Evolutionary conservation across 2,329 filamentous ascomycete species (phyloP).

Genomic region (Fusarium azukiicola): DNA sequence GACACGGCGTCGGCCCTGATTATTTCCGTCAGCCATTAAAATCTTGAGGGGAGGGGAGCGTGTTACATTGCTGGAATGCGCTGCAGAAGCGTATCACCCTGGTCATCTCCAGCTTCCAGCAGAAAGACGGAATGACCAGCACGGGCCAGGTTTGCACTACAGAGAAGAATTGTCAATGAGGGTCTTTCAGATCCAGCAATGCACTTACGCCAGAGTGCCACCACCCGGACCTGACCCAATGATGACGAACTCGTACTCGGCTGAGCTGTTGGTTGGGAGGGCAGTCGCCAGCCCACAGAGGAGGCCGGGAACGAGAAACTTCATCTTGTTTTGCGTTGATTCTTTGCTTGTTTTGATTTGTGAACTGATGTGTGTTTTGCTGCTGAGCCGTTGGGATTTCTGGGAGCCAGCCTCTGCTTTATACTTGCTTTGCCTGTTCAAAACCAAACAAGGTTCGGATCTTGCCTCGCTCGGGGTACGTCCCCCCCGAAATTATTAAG

Average conservation of each 20-base stretch:
- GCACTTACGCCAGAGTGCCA: conserved; percentile 68
- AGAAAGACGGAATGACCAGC: conserved; percentile 77
- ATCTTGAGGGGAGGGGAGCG: not conserved
- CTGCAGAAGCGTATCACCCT: conserved; percentile 58
- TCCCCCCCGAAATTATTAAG: not conserved
- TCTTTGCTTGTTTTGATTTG: not conserved
- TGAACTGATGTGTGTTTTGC: not conserved
- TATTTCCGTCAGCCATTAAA: not conserved
- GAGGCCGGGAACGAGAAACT: not conserved
- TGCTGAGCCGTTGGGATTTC: not conserved
- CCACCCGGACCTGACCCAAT: conserved; percentile 78
- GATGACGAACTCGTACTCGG: conserved; percentile 77
- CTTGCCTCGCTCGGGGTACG: not conserved
- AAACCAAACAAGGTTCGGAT: not conserved
- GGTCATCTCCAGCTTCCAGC: conserved; percentile 78
- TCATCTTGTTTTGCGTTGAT: conserved; percentile 16
- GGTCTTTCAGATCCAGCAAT: no score
- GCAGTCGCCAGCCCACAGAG: conserved; percentile 23
- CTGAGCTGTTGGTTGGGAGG: conserved; percentile 11
- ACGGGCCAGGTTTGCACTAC: conserved; percentile 71
- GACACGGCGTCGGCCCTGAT: conserved; percentile 29
- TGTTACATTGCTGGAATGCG: conserved; percentile 40
- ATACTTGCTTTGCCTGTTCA: not conserved
- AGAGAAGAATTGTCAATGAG: not conserved
- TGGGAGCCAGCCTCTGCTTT: not conserved